Conservation (phyloP, 345 rosid genomes). For the Zanthoxylum bungeanum region DNA sequence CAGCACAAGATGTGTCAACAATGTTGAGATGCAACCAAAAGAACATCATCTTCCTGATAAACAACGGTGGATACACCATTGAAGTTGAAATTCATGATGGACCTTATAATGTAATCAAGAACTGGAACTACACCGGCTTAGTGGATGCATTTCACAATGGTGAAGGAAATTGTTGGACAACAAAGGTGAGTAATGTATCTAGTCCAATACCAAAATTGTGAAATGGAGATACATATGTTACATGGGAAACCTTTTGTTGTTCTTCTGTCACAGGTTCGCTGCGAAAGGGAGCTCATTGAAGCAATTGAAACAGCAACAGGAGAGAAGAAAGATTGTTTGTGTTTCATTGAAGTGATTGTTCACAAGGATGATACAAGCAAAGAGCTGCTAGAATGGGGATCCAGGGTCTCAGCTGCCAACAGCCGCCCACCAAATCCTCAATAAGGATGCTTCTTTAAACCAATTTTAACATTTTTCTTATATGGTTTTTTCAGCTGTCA, state of each 20-base stretch:
- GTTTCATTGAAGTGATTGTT: constrained; percentile 50
- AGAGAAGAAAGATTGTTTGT: constrained; percentile 39
- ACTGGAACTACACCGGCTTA: constrained; percentile 30
- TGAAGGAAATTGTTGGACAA: constrained; percentile 41
- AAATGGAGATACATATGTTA: background rate
- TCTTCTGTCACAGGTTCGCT: constrained; percentile 23
- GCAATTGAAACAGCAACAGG: constrained; percentile 39
- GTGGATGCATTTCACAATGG: constrained; percentile 40
- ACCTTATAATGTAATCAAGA: constrained; percentile 35
- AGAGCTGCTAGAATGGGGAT: constrained; percentile 52
- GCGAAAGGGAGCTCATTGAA: constrained; percentile 34
- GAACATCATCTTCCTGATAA: constrained; percentile 32
- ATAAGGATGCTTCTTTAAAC: constrained; percentile 12
- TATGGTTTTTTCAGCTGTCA: background rate
- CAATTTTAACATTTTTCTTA: background rate
- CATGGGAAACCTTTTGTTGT: background rate
- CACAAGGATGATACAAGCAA: constrained; percentile 62
- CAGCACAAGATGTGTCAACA: constrained; percentile 40
- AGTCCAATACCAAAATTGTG: background rate
- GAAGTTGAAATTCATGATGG: constrained; percentile 39
- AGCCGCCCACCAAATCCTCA: constrained; percentile 50
- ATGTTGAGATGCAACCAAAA: constrained; percentile 33
- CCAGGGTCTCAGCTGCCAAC: constrained; percentile 54
- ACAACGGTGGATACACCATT: constrained; percentile 38
- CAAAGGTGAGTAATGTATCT: constrained; percentile 19